phyloP scores from a whole-genome alignment of 805 yeast species.

The Metschnikowia similis region DNA sequence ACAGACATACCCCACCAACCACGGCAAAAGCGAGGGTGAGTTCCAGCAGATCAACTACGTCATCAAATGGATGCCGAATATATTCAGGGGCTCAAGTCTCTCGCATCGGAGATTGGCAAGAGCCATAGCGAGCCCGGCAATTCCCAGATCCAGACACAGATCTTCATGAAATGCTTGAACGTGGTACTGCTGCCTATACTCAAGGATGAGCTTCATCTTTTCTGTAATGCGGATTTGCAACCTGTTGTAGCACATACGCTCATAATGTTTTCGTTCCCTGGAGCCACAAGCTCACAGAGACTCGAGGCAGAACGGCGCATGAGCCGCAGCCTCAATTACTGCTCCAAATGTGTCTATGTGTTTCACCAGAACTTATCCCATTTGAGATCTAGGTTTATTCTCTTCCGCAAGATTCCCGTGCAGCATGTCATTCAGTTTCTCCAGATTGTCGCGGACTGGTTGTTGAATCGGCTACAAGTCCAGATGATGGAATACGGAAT shows the following conservation, averaged over 20 bases:
- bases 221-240: conserved; percentile 49
- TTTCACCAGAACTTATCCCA: conserved; percentile 53
- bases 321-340: conserved; percentile 38
- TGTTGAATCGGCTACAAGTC: conserved; percentile 17
- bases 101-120: conserved; percentile 21
- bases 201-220: conserved; percentile 39
- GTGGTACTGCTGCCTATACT: conserved; percentile 14
- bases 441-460: conserved; percentile 34
- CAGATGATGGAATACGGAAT: conserved; percentile 6
- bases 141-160: conserved; percentile 24
- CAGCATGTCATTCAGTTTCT: conserved; percentile 29
- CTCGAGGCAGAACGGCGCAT: conserved; percentile 38
- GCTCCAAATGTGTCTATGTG: conserved; percentile 50
- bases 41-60: background rate
- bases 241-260: conserved; percentile 52
- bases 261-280: conserved; percentile 57
- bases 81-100: conserved; percentile 1
- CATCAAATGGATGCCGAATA: conserved; percentile 2
- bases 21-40: background rate
- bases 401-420: conserved; percentile 41
- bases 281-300: conserved; percentile 28
- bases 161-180: conserved; percentile 22
- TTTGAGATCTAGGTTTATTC: conserved; percentile 49
- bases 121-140: conserved; percentile 26
- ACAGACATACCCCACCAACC: background rate